Evolutionary conservation across 768 basidiomycete genomes (phyloP).

Genomic region (Suillus subaureus): DNA sequence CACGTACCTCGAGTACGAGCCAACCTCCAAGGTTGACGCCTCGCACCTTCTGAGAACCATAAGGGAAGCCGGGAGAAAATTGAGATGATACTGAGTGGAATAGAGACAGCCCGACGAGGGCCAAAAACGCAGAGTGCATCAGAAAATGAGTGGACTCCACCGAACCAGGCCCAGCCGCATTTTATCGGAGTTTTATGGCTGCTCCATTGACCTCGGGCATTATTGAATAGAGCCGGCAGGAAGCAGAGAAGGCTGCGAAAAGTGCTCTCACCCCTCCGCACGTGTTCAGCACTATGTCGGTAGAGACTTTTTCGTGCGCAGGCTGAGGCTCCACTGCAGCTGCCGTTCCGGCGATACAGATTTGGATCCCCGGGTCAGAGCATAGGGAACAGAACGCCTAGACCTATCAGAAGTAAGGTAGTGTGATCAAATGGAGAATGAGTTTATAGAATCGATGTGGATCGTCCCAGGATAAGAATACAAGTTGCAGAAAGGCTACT

Average conservation of each 20-base stretch:
- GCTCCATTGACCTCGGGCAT: background rate
- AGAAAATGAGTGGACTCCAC: background rate
- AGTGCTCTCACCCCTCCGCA: conserved; percentile 1
- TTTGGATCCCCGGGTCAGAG: background rate
- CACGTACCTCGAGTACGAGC: conserved; percentile 54
- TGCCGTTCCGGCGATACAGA: background rate
- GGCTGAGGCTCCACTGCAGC: background rate
- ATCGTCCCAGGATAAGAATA: background rate
- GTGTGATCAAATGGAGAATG: background rate
- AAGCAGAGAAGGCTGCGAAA: conserved; percentile 1
- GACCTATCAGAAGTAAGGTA: background rate
- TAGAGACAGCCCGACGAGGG: conserved; percentile 33
- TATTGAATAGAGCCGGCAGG: background rate
- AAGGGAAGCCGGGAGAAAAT: conserved; percentile 63
- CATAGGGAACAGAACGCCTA: background rate
- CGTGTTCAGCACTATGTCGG: conserved; percentile 1
- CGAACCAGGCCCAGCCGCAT: background rate
- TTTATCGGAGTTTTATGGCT: background rate
- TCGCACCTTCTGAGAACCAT: conserved; percentile 72
- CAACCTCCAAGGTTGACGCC: conserved; percentile 83
- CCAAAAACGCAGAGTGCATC: conserved; percentile 16
- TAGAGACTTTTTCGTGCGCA: background rate
- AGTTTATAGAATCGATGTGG: background rate
- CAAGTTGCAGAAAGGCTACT: background rate
- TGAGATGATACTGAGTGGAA: conserved; percentile 26